Evolutionary conservation across 2,329 filamentous ascomycete genomes (phyloP).

Genomic region (Colletotrichum plurivorum): DNA sequence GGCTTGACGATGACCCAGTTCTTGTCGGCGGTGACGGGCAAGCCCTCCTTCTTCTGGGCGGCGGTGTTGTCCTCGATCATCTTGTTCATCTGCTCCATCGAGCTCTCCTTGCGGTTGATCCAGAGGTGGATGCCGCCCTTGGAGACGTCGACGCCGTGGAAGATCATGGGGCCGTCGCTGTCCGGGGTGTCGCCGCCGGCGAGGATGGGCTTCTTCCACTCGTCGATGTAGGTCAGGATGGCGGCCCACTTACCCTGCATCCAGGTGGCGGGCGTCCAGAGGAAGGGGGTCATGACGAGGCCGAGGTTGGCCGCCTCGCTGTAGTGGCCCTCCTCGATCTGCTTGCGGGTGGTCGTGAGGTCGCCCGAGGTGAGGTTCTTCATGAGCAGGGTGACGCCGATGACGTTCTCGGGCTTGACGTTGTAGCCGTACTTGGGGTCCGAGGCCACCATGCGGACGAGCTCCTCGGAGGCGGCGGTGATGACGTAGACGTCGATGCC

Average conservation of each 20-base stretch:
- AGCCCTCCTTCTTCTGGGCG: slow-evolving; percentile 51
- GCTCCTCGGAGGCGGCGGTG: slow-evolving; percentile 57
- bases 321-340: slow-evolving; percentile 55
- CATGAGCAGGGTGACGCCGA: slow-evolving; percentile 57
- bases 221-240: slow-evolving; percentile 57
- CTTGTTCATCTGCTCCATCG: slow-evolving; percentile 51
- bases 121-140: slow-evolving; percentile 59
- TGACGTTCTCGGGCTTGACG: slow-evolving; percentile 58
- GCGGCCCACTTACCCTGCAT: slow-evolving; percentile 60
- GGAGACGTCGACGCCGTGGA: slow-evolving; percentile 58
- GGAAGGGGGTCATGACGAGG: slow-evolving; percentile 55
- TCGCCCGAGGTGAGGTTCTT: slow-evolving; percentile 46
- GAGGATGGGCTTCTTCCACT: slow-evolving; percentile 59
- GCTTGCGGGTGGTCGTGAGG: slow-evolving; percentile 55
- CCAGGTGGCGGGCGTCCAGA: slow-evolving; percentile 61
- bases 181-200: slow-evolving; percentile 59
- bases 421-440: slow-evolving; percentile 62
- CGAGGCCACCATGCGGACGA: slow-evolving; percentile 61
- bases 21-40: slow-evolving; percentile 58
- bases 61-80: slow-evolving; percentile 54
- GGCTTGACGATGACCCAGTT: slow-evolving; percentile 61
- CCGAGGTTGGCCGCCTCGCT: slow-evolving; percentile 53
- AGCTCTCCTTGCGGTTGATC: slow-evolving; percentile 55
- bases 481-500: slow-evolving; percentile 61
- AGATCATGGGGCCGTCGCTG: slow-evolving; percentile 60